Evolutionary conservation across 2,329 filamentous ascomycete genomes (phyloP).

Genomic region (Talaromyces marneffei): DNA sequence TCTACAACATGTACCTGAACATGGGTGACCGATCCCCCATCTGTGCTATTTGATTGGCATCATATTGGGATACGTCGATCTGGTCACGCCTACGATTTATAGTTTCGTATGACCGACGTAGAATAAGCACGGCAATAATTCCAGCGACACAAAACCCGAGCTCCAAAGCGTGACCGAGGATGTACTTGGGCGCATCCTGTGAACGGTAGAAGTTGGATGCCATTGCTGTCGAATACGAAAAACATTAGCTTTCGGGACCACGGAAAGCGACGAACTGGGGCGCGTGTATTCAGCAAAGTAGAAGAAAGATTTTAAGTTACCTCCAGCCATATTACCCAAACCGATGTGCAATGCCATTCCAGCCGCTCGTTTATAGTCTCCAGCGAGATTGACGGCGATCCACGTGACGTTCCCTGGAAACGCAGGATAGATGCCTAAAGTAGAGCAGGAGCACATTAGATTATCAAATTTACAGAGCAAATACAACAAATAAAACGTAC

Average conservation of each 20-base stretch:
- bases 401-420: conserved; percentile 49
- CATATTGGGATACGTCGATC: conserved; percentile 41
- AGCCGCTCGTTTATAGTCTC: conserved; percentile 51
- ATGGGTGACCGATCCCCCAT: conserved; percentile 58
- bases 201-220: conserved; percentile 65
- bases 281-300: not conserved
- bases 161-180: conserved; percentile 48
- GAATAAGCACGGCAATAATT: conserved; percentile 39
- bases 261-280: not conserved
- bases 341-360: conserved; percentile 63
- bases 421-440: conserved; percentile 40
- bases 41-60: conserved; percentile 50
- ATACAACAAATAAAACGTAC: conserved; percentile 21
- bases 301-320: conserved; percentile 20
- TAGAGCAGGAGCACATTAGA: conserved; percentile 1
- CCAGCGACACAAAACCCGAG: conserved; percentile 47
- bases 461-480: not conserved
- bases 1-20: conserved; percentile 55
- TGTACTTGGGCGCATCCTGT: conserved; percentile 45
- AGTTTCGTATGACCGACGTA: conserved; percentile 48
- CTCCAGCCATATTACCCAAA: conserved; percentile 48
- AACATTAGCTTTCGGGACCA: conserved; percentile 6
- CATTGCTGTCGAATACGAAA: conserved; percentile 46
- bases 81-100: conserved; percentile 56
- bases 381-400: conserved; percentile 54